Evolutionary conservation across 257 asterid species (phyloP), one percentile per base, ranked within the genome.

Genomic region (Solanum bukasovii): DNA sequence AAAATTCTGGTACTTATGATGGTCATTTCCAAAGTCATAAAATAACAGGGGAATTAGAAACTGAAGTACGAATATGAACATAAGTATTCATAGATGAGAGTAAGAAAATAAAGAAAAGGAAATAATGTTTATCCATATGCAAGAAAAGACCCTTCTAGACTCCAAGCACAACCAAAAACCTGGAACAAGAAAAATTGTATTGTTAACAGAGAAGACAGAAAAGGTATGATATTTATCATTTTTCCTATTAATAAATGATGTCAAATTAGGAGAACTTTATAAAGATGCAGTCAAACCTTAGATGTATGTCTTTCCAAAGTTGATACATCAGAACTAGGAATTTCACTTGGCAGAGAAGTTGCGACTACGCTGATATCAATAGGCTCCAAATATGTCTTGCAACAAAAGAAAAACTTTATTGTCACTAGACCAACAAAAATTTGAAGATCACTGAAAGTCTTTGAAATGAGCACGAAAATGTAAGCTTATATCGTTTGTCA

Each of bases 91-190:
- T 34, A 71, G 23, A 73, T 2, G 23, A 73, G 49, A 34, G 81
- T 4, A 73, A 23, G 29, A 20, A 34, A 16, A 73, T 7, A 34
- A 73, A 73, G 49, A 74, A 74, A 74, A 9, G 49, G 49, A 35
- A 74, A 29, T 35, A 10, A 87, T 89, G 87, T 97, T 84, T 87
- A 96, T 4, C 52, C 52, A 12, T 12, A 11, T 44, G 16, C 52
- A 44, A 44, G 52, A 44, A 44, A 12, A 11, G 52, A 44, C 16
- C 16, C 14, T 44, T 44, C 52, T 63, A 98, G 97, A 87, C 94
- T 95, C 99, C 99, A 96, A 10, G 98, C 95, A 92, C 99, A 97
- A 9, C 96, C 98, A 94, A 95, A 95, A 91, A 97, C 99, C 99
- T 96, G 94, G 21, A 40, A 77, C 87, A 89, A 86, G 79, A 87